Evolutionary conservation across 108 stramenopile genomes (phyloP), one percentile per base, ranked within the genome.

Genomic region (Cyclotella distinguenda): DNA sequence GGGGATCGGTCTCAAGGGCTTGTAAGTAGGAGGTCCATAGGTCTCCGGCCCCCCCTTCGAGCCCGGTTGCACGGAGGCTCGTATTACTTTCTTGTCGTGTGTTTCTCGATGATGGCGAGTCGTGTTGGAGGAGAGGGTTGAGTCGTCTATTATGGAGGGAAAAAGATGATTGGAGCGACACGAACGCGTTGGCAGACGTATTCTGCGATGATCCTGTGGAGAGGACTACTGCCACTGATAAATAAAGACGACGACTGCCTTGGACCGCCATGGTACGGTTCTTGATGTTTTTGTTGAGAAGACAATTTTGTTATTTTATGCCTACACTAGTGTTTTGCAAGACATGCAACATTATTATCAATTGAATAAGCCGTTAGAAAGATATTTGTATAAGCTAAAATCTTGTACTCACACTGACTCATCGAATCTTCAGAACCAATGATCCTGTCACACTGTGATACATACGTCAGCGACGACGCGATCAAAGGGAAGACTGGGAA

Each of bases 11-110:
- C 27, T 84, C 82, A 16, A 91, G 59, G 0, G 85, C 89, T n/a
- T 60, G 47, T 18, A 87, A 84, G 72, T 91, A 91, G 16, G 82
- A 61, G 9, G 57, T 64, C 89, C 89, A 91, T 19, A 77, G 68
- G 6, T 85, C 76, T 32, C 66, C 50, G 13, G 54, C 33, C 12
- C 64, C 59, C 6, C 44, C 46, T 26, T 31, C 33, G 1, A 32
- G 45, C 22, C 36, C 55, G 3, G 70, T 47, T 5, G 48, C 34
- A 53, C 34, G 30, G 27, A 57, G 56, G 26, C 42, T 4, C 5
- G 43, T 60, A 15, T 56, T 25, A 22, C 26, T 16, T 22, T 1
- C 11, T 22, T 56, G 55, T 36, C 10, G 1, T 6, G 3, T 31
- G 2, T 28, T 1, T 9, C 21, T 52, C 6, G 50, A 13, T 28